phyloP scores from a whole-genome alignment of 1,139 yeast species.

The Taiozyma sp. region DNA sequence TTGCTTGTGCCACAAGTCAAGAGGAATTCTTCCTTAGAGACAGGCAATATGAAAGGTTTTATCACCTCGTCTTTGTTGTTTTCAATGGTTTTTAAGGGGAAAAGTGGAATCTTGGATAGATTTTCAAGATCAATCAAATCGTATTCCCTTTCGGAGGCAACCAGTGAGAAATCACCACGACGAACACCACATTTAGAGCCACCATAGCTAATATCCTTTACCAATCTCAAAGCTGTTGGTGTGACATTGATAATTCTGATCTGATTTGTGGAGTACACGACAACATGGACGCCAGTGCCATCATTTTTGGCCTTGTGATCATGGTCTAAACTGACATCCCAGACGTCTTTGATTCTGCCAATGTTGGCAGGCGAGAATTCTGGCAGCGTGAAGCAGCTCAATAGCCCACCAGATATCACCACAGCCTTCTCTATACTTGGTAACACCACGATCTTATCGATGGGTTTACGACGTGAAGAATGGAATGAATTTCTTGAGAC shows the following conservation, averaged over 20 bases:
- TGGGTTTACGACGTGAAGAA: conserved; percentile 35
- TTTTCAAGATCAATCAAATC: conserved; percentile 66
- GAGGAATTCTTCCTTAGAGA: conserved; percentile 54
- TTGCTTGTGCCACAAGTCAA: conserved; percentile 55
- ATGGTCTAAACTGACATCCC: conserved; percentile 36
- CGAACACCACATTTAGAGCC: conserved; percentile 48
- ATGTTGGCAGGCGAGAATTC: conserved; percentile 76
- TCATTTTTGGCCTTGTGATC: conserved; percentile 23
- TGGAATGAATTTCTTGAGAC: conserved; percentile 49
- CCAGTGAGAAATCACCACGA: conserved; percentile 50
- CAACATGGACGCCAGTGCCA: conserved; percentile 37
- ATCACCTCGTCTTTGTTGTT: conserved; percentile 4
- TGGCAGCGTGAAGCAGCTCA: conserved; percentile 67
- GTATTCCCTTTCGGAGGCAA: conserved; percentile 59
- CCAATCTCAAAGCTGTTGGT: conserved; percentile 45
- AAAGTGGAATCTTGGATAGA: conserved; percentile 60
- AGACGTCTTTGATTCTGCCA: conserved; percentile 61
- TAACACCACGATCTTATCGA: conserved; percentile 54
- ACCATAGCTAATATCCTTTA: conserved; percentile 56
- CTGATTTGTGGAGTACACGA: conserved; percentile 54
- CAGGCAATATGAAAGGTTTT: conserved; percentile 49
- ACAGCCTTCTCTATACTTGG: conserved; percentile 56
- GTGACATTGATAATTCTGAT: conserved; percentile 58
- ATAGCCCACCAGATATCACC: conserved; percentile 51
- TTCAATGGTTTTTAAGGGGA: conserved; percentile 47